phyloP scores from a whole-genome alignment of 2,329 filamentous ascomycete species.

The Ambrosiella beaveri region DNA sequence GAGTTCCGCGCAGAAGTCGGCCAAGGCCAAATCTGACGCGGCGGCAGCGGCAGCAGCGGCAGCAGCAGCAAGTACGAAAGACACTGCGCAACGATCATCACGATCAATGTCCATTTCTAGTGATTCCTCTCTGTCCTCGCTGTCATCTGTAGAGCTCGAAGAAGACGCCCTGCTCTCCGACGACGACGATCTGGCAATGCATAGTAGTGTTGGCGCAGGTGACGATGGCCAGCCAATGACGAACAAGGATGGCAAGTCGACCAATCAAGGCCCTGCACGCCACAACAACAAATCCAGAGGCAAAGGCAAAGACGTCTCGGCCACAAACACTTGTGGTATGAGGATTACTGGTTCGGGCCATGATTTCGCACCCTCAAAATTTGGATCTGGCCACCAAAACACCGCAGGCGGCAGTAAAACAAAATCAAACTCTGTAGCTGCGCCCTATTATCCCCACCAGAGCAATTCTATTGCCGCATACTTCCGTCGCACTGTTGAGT shows the following conservation, averaged over 20 bases:
- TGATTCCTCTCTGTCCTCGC: conserved; percentile 11
- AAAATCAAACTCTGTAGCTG: not conserved
- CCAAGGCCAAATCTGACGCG: not conserved
- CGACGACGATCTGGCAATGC: conserved; percentile 1
- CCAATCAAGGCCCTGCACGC: conserved; percentile 8
- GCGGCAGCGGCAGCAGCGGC: not conserved
- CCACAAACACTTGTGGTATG: conserved; percentile 1
- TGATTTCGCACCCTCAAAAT: not conserved
- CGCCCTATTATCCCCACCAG: not conserved
- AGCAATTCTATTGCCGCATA: conserved; percentile 6
- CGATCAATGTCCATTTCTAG: conserved; percentile 10
- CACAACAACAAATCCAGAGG: conserved; percentile 1
- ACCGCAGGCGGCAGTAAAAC: not conserved
- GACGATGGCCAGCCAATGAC: conserved; percentile 8
- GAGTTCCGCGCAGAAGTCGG: not conserved
- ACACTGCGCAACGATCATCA: not conserved
- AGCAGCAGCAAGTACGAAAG: not conserved
- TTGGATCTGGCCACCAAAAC: not conserved
- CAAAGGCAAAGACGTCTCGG: conserved; percentile 2
- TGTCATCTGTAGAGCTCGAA: conserved; percentile 9
- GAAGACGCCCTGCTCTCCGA: conserved; percentile 8
- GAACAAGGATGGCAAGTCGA: conserved; percentile 2
- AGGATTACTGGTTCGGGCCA: conserved; percentile 1
- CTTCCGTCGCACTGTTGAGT: conserved; percentile 10
- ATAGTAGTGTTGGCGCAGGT: not conserved